Base-by-base conservation (phyloP, 495 filamentous ascomycete genomes). In the Hypoxylon subgilvum region DNA sequence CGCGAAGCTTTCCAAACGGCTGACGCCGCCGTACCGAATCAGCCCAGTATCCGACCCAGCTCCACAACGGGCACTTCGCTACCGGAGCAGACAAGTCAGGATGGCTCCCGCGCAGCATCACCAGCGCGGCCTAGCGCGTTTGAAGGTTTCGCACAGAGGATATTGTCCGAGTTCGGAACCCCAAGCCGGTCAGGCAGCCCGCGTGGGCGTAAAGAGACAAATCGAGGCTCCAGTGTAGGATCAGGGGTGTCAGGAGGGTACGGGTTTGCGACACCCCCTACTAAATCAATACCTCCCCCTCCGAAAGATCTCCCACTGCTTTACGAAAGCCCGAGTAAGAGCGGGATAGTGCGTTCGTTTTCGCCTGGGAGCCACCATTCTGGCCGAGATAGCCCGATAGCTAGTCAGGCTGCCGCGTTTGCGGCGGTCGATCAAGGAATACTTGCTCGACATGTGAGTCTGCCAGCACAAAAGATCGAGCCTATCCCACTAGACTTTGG, bases 1-100 rank as follows among this genome's bases (percentile, higher is more conserved):
- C 84, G 87, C 14, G 82, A 85, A 46, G 79, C 82, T 1, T 88
- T 89, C 64, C 80, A 85, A 55, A 82, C 84, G 3, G 76, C 82
- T 6, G 84, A 76, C 54, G 62, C 64, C 17, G 62, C 67, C 23
- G 47, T 65, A 56, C 62, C 67, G 41, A 63, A 69, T 28, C 65
- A 69, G 39, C 31, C 56, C 2, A 53, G 58, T 2, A 44, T 53
- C 2, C 68, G 67, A 32, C 42, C 63, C 28, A 38, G 51, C 30
- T 65, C 53, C 18, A 53, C 54, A 21, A 35, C 57, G 6, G 52
- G 57, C 14, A 63, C 69, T 4, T 70, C 72, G 7, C 51, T 55
- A 10, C 42, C 58, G 3, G 73, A 75, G 2, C 64, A 66, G 17
- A 52, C 68, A 14, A 72, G 64, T 41, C 58, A 57, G 13, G 72